Base-by-base conservation (phyloP, 2,329 filamentous ascomycete species). In the Diplodia mutila region DNA sequence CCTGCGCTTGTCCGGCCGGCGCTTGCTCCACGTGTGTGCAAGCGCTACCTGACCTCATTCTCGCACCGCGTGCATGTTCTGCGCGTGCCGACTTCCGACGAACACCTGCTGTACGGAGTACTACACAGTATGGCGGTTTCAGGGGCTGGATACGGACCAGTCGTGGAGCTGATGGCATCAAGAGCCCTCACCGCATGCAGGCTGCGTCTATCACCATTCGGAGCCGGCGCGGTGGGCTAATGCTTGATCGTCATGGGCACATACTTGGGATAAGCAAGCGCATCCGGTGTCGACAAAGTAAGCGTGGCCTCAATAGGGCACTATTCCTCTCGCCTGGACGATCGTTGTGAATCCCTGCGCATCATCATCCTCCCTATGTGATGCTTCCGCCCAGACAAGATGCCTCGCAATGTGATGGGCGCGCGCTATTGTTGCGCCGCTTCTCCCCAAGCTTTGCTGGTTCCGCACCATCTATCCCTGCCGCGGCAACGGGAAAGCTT, bases 111-210 rank as follows among this genome's bases (percentile, higher is more conserved):
- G 18, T 14, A 32, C 27, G 1, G 4, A 3, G 29, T 29, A 37
- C 34, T 37, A 37, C 11, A 7, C 32, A 34, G 8, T 37, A 9
- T n/a, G 59, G 11, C 29, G n/a, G 6, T 37, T 21, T 63, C 59
- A 63, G 59, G 59, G 59, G 59, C 59, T 63, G 18, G 11, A 25
- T 46, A 21, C 34, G 42, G 42, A 2, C 2, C 42, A 21, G 16
- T 51, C 59, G 27, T 32, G n/a, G n/a, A 49, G 57, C 57, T 49
- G 21, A 61, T 29, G 57, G 57, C 57, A 61, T 48, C 27, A 37
- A 4, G 32, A 46, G 59, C 27, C 46, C 42, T 63, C 59, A 63
- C 42, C 59, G 59, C 59, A 51, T 63, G 57, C 57, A 11, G 18
- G 25, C 48, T 61, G 18, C 42, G 57, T 61, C 42, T 61, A 37